Percentiles rank a stretch among this genome's conserved stretches.
Conservation (phyloP, 2,329 filamentous ascomycete species). For the Cryphonectria nitschkei region DNA sequence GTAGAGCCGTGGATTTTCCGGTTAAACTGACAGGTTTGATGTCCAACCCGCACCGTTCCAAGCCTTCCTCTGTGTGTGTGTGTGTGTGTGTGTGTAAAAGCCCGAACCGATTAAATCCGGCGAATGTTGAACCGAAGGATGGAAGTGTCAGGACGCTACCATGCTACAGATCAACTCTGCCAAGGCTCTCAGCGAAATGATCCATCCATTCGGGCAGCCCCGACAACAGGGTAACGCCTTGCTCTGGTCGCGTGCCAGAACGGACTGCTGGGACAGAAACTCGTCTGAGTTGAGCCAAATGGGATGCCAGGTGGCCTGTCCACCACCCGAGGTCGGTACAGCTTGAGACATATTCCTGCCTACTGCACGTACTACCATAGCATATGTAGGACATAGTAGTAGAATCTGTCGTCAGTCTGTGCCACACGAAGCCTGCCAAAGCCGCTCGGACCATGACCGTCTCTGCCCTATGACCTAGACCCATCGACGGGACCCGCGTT, state of each 20-base stretch:
- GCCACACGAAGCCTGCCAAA: not conserved
- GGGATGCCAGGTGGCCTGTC: not conserved
- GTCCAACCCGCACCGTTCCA: not conserved
- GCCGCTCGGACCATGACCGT: not conserved
- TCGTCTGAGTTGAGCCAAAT: not conserved
- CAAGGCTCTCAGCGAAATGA: not conserved
- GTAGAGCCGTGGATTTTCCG: not conserved
- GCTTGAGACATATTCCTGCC: not conserved
- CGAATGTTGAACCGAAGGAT: constrained; percentile 24
- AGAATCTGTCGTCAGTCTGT: not conserved
- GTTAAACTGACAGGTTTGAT: not conserved
- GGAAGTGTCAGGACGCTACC: constrained; percentile 7
- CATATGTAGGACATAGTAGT: not conserved
- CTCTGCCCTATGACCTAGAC: not conserved
- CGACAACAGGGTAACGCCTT: constrained; percentile 11
- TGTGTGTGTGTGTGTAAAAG: not conserved
- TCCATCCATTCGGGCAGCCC: constrained; percentile 8
- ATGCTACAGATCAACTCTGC: constrained; percentile 8
- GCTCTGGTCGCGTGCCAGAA: constrained; percentile 3
- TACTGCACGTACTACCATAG: not conserved
- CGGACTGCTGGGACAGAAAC: not conserved
- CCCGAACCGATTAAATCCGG: constrained; percentile 10
- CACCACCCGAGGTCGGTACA: not conserved
- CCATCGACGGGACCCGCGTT: not conserved
- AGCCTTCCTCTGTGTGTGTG: too few relatives aligned